These are phyloP conservation scores for Sinapis alba DNA, from an alignment of 441 rosid species.

Conservation along the genomic window DNA sequence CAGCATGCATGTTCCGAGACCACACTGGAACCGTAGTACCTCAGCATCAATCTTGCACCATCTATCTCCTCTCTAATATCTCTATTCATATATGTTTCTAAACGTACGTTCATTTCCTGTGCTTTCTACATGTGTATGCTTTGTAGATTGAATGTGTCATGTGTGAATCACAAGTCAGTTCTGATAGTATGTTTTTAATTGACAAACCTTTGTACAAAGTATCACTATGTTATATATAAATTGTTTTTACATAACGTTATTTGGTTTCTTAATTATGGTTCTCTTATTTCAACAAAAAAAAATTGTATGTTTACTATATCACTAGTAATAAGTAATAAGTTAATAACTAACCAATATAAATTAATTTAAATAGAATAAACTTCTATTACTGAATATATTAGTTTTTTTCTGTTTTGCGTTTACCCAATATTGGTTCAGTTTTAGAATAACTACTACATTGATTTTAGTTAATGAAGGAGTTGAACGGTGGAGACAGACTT, in stretches of 20 bases:
- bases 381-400: too few relatives aligned
- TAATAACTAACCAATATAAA: not conserved
- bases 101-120: not conserved
- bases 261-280: not conserved
- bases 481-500: conserved; percentile 14
- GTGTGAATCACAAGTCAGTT: not conserved
- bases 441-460: not conserved
- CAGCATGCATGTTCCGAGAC: not conserved
- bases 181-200: not conserved
- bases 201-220: not conserved
- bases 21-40: not conserved
- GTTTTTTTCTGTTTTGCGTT: not conserved
- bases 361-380: not conserved
- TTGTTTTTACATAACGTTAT: not conserved
- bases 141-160: not conserved
- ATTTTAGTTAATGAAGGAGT: not conserved
- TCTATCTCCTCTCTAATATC: not conserved
- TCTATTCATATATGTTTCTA: not conserved
- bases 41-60: not conserved
- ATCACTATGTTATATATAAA: not conserved
- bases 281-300: not conserved
- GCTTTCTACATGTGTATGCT: not conserved
- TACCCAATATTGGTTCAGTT: not conserved
- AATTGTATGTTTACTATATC: not conserved
- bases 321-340: not conserved